Evolutionary conservation across 208 protist genomes (phyloP).

Genomic region (Acanthamoeba culbertsoni): DNA sequence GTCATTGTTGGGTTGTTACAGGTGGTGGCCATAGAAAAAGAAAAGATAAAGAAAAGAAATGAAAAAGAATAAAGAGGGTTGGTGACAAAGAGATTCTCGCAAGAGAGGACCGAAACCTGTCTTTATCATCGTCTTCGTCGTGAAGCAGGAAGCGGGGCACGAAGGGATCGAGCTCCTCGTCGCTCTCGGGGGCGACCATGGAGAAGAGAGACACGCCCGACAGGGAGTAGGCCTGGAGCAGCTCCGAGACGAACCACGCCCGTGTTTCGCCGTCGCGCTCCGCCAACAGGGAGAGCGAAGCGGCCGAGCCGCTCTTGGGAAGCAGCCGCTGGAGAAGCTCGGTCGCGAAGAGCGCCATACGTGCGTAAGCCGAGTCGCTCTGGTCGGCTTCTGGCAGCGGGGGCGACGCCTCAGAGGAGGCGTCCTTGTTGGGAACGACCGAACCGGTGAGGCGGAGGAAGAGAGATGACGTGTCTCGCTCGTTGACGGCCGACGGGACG

Average conservation of each 20-base stretch:
- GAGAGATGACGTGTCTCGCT: neutral
- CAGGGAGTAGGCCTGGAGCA: slow-evolving; percentile 18
- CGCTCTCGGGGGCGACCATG: neutral
- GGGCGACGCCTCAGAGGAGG: neutral
- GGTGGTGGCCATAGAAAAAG: neutral
- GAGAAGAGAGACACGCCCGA: neutral
- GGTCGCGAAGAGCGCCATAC: slow-evolving; percentile 13
- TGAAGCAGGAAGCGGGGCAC: neutral
- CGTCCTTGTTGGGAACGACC: neutral
- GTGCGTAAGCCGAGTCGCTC: neutral
- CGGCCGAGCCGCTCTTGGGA: too few species aligned
- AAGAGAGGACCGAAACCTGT: too few species aligned
- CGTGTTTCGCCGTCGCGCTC: neutral
- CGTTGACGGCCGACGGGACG: neutral
- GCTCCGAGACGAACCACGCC: neutral
- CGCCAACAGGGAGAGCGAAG: neutral
- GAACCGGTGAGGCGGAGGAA: neutral
- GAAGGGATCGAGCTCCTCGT: neutral
- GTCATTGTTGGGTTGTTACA: neutral
- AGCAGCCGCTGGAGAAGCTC: neutral
- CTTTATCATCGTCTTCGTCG: neutral
- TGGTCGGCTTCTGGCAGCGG: too few species aligned
- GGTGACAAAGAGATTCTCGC: too few species aligned
- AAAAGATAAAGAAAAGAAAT: neutral
- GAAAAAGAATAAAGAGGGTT: neutral